A percentile compares a stretch with the other conserved stretches of the same genome.
phyloP scores from a whole-genome alignment of 768 basidiomycete species.

The Tremella fuciformis region DNA sequence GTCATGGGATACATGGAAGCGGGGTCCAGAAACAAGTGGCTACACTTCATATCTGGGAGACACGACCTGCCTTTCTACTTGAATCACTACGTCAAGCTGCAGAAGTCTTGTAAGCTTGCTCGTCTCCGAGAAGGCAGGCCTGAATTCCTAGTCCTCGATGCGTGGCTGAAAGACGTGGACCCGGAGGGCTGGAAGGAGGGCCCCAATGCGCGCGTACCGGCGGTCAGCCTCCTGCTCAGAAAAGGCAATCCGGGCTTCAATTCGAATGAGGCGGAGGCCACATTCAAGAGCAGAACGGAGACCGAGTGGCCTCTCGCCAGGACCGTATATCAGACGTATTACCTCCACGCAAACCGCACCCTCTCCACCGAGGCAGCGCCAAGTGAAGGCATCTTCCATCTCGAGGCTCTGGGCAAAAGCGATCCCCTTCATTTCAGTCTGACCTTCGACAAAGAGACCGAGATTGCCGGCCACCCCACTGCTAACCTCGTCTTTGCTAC shows the following conservation, averaged over 20 bases:
- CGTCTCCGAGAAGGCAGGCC: too few relatives aligned
- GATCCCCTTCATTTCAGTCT: conserved; percentile 18
- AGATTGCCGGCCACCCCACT: conserved; percentile 35
- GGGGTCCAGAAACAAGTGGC: conserved; percentile 41
- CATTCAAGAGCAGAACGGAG: conserved; percentile 30
- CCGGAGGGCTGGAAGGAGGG: conserved; percentile 22
- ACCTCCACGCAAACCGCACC: conserved; percentile 18
- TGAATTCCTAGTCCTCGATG: conserved; percentile 23
- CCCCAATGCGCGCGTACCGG: conserved; percentile 29
- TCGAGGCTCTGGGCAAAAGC: conserved; percentile 23
- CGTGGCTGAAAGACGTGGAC: conserved; percentile 37
- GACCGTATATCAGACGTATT: conserved; percentile 24
- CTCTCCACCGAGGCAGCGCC: not conserved
- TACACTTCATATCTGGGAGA: conserved; percentile 39
- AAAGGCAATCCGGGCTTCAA: conserved; percentile 45
- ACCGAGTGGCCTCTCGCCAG: conserved; percentile 30
- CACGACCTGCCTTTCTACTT: conserved; percentile 45
- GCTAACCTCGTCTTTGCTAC: conserved; percentile 22
- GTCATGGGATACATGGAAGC: conserved; percentile 40
- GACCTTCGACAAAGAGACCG: conserved; percentile 27
- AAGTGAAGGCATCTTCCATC: conserved; percentile 12
- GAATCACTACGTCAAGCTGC: conserved; percentile 29
- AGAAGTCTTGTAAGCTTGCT: not conserved
- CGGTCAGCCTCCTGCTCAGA: conserved; percentile 35
- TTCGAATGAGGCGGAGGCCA: conserved; percentile 34